Evolutionary conservation across 2,329 filamentous ascomycete genomes (phyloP), one percentile per base, ranked within the genome.

Genomic region (Erysiphe pulchra): DNA sequence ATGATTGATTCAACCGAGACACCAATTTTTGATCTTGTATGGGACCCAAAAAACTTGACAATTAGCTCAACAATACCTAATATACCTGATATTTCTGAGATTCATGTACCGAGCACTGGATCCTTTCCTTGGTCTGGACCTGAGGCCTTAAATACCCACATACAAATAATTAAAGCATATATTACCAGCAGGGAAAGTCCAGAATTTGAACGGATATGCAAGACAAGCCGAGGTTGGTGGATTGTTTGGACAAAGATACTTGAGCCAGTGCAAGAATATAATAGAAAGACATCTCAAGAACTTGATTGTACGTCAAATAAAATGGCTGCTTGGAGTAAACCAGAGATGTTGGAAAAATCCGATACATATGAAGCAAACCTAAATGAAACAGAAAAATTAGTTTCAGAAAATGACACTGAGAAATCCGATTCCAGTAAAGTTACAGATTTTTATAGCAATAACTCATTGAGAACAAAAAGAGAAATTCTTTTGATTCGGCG

Each of bases 181-280:
- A 59, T 61, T 16, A 57, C 63, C 9, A 70, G 69, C 2, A 62
- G 65, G 5, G 58, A 55, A 2, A 58, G 63, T 33, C 50, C 52
- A 14, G 69, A 72, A 48, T 56, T 71, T 3, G 75, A 80, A 56
- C 65, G 71, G 17, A 78, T 73, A 1, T 71, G 69, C 53, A 77
- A 79, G 63, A 79, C 75, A 4, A 72, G 63, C 41, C 68, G 74
- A 32, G 75, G 74, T 1, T 80, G 75, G 73, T 80, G 76, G 75
- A 65, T 80, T 30, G 73, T 78, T 24, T 80, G 75, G 75, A 74
- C 67, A 42, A 64, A 72, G 20, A 61, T 77, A 18, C 54, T 68
- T 6, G 65, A 66, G 44, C 60, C 59, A 10, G 52, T 55, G 11
- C 43, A 40, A n/a, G n/a, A 4, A n/a, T 40, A 36, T 4, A 34